phyloP scores from a whole-genome alignment of 305 asterid genomes.

The Stenogyne calaminthoides region DNA sequence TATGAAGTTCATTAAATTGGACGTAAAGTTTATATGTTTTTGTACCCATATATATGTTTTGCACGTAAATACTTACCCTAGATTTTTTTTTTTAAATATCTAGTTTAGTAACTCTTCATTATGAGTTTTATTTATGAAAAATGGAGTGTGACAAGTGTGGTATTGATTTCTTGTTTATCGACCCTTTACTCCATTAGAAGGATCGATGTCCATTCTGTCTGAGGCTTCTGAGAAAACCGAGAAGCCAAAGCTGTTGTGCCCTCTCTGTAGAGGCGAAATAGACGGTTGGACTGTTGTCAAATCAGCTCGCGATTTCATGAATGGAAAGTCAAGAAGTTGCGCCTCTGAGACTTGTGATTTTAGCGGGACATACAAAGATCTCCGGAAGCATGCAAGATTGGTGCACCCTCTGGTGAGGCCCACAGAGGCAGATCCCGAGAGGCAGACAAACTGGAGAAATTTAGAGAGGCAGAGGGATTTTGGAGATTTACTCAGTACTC shows the following conservation, averaged over 20 bases:
- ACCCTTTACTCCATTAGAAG: conserved; percentile 1
- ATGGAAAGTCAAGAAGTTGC: conserved; percentile 76
- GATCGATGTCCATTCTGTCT: conserved; percentile 30
- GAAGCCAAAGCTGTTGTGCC: conserved; percentile 62
- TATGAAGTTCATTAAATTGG: too few species aligned
- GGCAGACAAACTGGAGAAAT: conserved; percentile 84
- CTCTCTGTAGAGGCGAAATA: conserved; percentile 78
- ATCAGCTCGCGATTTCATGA: conserved; percentile 79
- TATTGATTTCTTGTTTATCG: background rate
- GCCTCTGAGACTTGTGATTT: conserved; percentile 81
- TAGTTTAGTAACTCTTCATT: too few species aligned
- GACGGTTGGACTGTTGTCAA: conserved; percentile 72
- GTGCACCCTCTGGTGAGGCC: conserved; percentile 84
- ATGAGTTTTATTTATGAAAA: too few species aligned
- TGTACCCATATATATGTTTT: too few species aligned
- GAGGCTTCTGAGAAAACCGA: conserved; percentile 39
- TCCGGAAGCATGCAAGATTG: conserved; percentile 81
- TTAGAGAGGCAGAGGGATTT: conserved; percentile 79
- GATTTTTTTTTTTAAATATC: too few species aligned
- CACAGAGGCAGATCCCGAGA: conserved; percentile 74
- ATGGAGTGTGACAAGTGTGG: too few species aligned
- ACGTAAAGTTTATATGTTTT: too few species aligned
- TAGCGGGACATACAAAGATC: conserved; percentile 67
- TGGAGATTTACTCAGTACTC: conserved; percentile 73
- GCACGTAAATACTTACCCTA: too few species aligned